A percentile compares a stretch with the other conserved stretches of the same genome.
Evolutionary conservation across 2,329 filamentous ascomycete genomes (phyloP).

Genomic region (Neodidymelliopsis sp.): DNA sequence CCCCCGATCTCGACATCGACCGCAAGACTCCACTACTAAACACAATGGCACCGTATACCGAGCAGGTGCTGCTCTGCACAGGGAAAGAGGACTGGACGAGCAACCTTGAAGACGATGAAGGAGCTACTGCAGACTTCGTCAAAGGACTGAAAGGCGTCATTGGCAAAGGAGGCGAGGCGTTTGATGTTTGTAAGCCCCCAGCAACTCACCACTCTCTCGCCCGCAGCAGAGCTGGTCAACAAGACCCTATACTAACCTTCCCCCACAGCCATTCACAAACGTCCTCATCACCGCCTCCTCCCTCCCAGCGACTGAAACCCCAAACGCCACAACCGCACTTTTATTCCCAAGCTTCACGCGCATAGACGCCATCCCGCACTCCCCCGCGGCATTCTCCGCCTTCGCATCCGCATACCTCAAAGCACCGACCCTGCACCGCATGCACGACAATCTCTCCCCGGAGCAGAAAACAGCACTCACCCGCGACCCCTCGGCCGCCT

Average conservation of each 20-base stretch:
- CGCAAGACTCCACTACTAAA: slow-evolving; percentile 73
- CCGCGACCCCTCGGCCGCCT: slow-evolving; percentile 58
- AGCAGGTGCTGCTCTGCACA: slow-evolving; percentile 85
- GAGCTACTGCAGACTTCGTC: slow-evolving; percentile 61
- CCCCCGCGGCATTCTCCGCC: slow-evolving; percentile 61
- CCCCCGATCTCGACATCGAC: slow-evolving; percentile 76
- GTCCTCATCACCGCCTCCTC: slow-evolving; percentile 79
- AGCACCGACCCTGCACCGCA: slow-evolving; percentile 67
- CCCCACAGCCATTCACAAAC: slow-evolving; percentile 78
- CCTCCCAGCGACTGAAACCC: slow-evolving; percentile 60
- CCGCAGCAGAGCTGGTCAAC: neutral
- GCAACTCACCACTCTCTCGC: neutral
- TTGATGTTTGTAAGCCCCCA: slow-evolving; percentile 53
- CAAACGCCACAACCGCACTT: slow-evolving; percentile 56
- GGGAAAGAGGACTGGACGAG: slow-evolving; percentile 82
- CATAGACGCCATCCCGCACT: slow-evolving; percentile 72
- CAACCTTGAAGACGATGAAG: slow-evolving; percentile 81
- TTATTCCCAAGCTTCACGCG: slow-evolving; percentile 86
- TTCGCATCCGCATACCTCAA: slow-evolving; percentile 72
- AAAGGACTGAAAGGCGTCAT: slow-evolving; percentile 71
- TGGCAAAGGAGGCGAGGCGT: slow-evolving; percentile 52
- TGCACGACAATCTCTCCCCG: slow-evolving; percentile 65
- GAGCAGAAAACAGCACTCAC: slow-evolving; percentile 55
- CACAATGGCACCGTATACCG: slow-evolving; percentile 77
- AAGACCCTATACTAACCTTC: neutral